Evolutionary conservation across 139 green algal species (phyloP), one percentile per base, ranked within the genome.

Genomic region (Chlamydomonas eustigma): DNA sequence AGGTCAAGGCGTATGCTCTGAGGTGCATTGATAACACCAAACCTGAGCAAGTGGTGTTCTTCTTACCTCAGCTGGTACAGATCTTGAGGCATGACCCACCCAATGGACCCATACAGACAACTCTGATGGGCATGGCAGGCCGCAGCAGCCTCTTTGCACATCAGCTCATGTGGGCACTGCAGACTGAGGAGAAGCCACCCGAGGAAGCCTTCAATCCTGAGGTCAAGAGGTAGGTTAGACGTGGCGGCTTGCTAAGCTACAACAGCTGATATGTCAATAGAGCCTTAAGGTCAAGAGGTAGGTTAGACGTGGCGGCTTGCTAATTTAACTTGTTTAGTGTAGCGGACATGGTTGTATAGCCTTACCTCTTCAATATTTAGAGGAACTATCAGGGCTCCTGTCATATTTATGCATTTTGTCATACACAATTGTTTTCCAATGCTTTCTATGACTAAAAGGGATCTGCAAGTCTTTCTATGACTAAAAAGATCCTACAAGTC

Each of bases 11-110:
- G 1, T 87, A 88, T 51, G 82, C 80, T 35, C 51, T 86, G n/a
- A 76, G 79, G 39, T 87, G 85, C 80, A 75, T 87, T 37, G 74
- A 78, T 32, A 84, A 82, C 50, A 76, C 81, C 1, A 35, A 32
- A 35, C 85, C 85, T 1, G 80, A 82, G 36, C 78, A 83, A 78
- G 84, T 96, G 34, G 88, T 88, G 0, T 95, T 97, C 79, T 98
- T 96, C 85, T 78, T 98, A 81, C 93, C 94, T 0, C 94, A 98
- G 83, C 85, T 98, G 33, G 90, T 98, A 73, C 93, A 97, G 86
- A 81, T 82, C 38, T 76, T 93, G 50, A 81, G 90, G 33, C 39
- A 67, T n/a, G 89, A 93, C 83, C 30, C 63, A 1, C 44, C 44
- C 12, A 77, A 77, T 67, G 86, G 86, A 34, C 51, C 80, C 73